Base-by-base conservation (phyloP, 2,329 filamentous ascomycete species). In the Pseudogymnoascus sp. region DNA sequence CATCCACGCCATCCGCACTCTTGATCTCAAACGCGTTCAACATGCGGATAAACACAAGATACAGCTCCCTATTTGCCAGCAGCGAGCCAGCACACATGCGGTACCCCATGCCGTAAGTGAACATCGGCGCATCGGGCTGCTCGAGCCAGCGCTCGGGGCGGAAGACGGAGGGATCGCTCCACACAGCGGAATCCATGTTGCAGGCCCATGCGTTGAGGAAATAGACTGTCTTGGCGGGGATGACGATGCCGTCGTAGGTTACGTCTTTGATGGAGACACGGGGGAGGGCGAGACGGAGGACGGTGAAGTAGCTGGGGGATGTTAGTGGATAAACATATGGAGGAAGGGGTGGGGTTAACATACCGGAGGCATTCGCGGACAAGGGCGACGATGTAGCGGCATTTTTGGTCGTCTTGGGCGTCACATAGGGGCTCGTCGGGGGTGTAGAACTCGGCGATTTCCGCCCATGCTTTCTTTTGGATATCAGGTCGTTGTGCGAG, bases 131-230 rank as follows among this genome's bases (percentile, higher is more conserved):
- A 28, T 88, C 84, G 0, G 85, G 83, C 58, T 85, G 79, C 70
- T 86, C 82, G 9, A 86, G 73, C 84, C 84, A 88, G 25, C 86
- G 78, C 69, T 87, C 83, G 0, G 83, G 83, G 8, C 83, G 78
- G 74, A 88, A 87, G 5, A 75, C 77, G 35, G 83, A 78, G 1
- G 84, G 82, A 65, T 87, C 84, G 12, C 69, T 71, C 82, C 82
- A 87, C n/a, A 85, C 78, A 9, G 79, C 77, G 0, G 78, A 74
- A 68, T 86, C 83, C 83, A 86, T 87, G 65, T 88, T 88, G 68
- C 86, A 88, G 2, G 85, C 85, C 85, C 85, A 88, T 0, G 84
- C 83, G 63, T 88, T 89, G 25, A 88, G 74, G 71, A 87, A 88
- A 37, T 88, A 79, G 0, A 87, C 82, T 1, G 84, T 87, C 0